Percentiles rank a stretch among this genome's conserved stretches.
These are phyloP conservation scores for Sporothrix protearum DNA, from an alignment of 2,329 filamentous ascomycete species.

Conservation along the genomic window DNA sequence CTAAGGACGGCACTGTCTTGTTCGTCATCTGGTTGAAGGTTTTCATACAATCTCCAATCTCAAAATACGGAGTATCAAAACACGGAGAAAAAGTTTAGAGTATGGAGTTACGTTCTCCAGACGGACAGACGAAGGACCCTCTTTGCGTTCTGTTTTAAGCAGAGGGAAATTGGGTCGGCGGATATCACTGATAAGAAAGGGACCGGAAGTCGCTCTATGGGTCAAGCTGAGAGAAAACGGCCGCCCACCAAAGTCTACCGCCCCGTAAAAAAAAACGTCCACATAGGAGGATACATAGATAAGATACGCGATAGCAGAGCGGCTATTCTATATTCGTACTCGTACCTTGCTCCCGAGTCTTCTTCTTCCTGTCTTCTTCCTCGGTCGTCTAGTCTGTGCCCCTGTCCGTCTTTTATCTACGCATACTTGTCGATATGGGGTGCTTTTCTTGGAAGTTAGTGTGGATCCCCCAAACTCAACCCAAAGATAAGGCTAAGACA, in stretches of 20 bases:
- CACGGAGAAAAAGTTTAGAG: not conserved
- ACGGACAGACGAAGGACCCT: not conserved
- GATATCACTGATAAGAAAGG: not conserved
- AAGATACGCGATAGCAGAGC: not conserved
- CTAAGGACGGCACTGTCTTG: not conserved
- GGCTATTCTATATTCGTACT: slow-evolving; percentile 6
- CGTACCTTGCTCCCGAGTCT: not conserved
- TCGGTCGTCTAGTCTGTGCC: not conserved
- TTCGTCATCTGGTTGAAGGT: not conserved
- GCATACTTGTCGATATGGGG: no score
- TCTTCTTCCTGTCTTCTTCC: not conserved
- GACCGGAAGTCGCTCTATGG: not conserved
- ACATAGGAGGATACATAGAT: not conserved
- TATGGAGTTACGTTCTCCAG: not conserved
- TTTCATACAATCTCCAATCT: not conserved
- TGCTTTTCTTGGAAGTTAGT: not conserved
- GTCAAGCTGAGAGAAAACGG: not conserved
- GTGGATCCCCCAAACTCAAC: not conserved
- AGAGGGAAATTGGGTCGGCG: not conserved
- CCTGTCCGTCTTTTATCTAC: not conserved
- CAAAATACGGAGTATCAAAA: not conserved
- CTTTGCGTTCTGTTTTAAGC: not conserved
- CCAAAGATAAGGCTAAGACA: slow-evolving; percentile 10
- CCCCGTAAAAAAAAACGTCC: not conserved
- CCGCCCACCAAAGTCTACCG: not conserved